These are phyloP conservation scores for Exophiala oligosperma DNA, from an alignment of 2,329 filamentous ascomycete species.

Conservation along the genomic window DNA sequence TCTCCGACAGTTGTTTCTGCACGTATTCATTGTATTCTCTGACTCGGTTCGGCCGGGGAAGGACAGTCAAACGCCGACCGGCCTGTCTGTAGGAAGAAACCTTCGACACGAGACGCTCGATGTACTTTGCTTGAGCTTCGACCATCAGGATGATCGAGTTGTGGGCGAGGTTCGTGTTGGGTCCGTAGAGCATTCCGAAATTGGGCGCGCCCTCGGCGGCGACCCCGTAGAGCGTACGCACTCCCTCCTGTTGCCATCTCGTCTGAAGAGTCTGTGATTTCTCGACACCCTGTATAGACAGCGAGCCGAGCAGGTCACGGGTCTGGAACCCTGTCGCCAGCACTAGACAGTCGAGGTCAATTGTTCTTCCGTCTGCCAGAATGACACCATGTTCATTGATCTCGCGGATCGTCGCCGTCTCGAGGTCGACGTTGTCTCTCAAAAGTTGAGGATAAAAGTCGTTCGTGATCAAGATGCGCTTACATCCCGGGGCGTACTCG, in stretches of 20 bases:
- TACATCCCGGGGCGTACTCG: conserved; percentile 48
- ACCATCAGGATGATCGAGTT: conserved; percentile 64
- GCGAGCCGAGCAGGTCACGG: conserved; percentile 60
- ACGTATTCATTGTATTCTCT: conserved; percentile 25
- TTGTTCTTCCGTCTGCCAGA: conserved; percentile 41
- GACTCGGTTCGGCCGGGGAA: conserved; percentile 39
- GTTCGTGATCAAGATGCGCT: conserved; percentile 51
- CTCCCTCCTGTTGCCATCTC: conserved; percentile 56
- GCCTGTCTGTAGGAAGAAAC: conserved; percentile 44
- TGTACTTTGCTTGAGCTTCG: conserved; percentile 57
- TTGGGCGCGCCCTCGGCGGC: conserved; percentile 55
- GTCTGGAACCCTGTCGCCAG: conserved; percentile 61
- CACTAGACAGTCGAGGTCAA: conserved; percentile 57
- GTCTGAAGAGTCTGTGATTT: conserved; percentile 42
- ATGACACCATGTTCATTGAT: conserved; percentile 51
- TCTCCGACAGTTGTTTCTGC: conserved; percentile 38
- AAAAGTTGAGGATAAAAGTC: conserved; percentile 57
- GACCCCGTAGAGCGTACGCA: conserved; percentile 53
- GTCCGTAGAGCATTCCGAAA: conserved; percentile 60
- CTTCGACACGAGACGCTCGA: conserved; percentile 51
- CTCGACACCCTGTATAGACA: conserved; percentile 49
- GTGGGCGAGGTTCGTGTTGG: conserved; percentile 58
- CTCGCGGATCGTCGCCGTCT: conserved; percentile 50
- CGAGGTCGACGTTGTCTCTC: conserved; percentile 49
- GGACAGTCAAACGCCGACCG: conserved; percentile 43